Evolutionary conservation across 2,329 filamentous ascomycete species (phyloP).

Genomic region (Neobulgaria alba): DNA sequence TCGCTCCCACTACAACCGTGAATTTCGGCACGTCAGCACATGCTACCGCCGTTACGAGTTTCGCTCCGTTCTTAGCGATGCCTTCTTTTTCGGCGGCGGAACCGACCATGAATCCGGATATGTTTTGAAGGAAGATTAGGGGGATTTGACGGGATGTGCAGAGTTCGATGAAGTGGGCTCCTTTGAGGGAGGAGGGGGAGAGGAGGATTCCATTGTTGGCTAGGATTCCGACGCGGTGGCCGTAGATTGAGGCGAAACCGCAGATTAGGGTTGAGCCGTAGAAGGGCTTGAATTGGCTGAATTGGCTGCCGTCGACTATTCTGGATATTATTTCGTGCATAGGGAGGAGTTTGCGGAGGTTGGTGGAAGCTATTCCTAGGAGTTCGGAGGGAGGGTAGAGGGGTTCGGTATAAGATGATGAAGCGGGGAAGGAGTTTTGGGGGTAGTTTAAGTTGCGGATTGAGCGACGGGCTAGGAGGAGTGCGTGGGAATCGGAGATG

Average conservation of each 20-base stretch:
- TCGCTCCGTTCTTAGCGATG: slow-evolving; percentile 96
- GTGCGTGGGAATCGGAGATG: slow-evolving; percentile 85
- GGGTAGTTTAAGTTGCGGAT: slow-evolving; percentile 90
- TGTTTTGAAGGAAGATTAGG: slow-evolving; percentile 91
- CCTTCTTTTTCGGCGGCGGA: slow-evolving; percentile 85
- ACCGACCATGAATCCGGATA: slow-evolving; percentile 97
- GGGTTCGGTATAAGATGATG: slow-evolving; percentile 59
- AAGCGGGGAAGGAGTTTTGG: slow-evolving; percentile 33
- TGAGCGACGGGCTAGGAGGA: slow-evolving; percentile 75
- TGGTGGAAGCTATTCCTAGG: slow-evolving; percentile 80
- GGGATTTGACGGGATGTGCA: slow-evolving; percentile 86
- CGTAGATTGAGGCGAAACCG: slow-evolving; percentile 83
- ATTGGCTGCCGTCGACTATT: slow-evolving; percentile 82
- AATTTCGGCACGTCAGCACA: slow-evolving; percentile 95
- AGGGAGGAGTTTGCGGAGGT: slow-evolving; percentile 75
- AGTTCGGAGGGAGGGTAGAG: slow-evolving; percentile 74
- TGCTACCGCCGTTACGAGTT: slow-evolving; percentile 89
- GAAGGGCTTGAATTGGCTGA: slow-evolving; percentile 88
- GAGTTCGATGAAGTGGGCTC: slow-evolving; percentile 93
- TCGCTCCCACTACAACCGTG: slow-evolving; percentile 89
- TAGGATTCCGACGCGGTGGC: slow-evolving; percentile 83
- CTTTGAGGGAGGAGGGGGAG: slow-evolving; percentile 81
- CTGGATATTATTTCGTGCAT: slow-evolving; percentile 88
- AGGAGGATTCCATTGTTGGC: slow-evolving; percentile 96
- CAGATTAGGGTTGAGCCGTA: slow-evolving; percentile 88